Evolutionary conservation across 1,139 yeast species (phyloP).

Genomic region (Ashbya aceris): DNA sequence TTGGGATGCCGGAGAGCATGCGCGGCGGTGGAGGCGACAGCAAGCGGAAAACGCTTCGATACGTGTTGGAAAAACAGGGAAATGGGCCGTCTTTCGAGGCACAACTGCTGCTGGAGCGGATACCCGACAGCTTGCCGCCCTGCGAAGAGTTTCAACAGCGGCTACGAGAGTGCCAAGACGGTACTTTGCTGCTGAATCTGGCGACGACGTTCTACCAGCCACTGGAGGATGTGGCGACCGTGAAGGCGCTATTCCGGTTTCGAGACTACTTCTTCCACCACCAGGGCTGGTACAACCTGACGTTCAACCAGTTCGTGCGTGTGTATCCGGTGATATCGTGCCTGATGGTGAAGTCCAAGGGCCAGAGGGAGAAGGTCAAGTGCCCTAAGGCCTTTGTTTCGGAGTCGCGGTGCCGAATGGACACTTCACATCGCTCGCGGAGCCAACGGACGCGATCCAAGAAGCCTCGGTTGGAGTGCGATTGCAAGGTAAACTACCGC

Average conservation of each 20-base stretch:
- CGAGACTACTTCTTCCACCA: constrained; percentile 3
- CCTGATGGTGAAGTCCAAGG: constrained; percentile 4
- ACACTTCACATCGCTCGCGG: constrained; percentile 1
- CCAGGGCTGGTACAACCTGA: constrained; percentile 2
- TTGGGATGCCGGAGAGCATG: too few species aligned
- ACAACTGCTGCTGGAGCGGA: background rate
- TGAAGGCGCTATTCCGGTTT: background rate
- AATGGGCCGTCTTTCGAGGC: constrained; percentile 3
- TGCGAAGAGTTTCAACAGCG: background rate
- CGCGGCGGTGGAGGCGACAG: too few species aligned
- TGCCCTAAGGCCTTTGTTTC: constrained; percentile 3
- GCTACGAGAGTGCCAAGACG: constrained; percentile 1
- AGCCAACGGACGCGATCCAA: background rate
- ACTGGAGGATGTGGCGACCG: background rate
- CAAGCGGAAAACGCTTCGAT: constrained; percentile 1
- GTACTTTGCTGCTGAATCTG: constrained; percentile 1
- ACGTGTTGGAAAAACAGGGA: constrained; percentile 2
- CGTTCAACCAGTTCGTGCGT: constrained; percentile 2
- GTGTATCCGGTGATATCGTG: constrained; percentile 1
- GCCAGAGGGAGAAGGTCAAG: constrained; percentile 3
- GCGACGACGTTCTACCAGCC: constrained; percentile 3
- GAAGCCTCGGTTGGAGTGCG: constrained; percentile 3
- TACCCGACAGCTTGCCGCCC: background rate
- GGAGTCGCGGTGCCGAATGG: constrained; percentile 3
- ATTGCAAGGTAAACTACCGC: constrained; percentile 3